phyloP scores from a whole-genome alignment of 1,284 basidiomycete genomes.

The Naganishia liquefaciens region DNA sequence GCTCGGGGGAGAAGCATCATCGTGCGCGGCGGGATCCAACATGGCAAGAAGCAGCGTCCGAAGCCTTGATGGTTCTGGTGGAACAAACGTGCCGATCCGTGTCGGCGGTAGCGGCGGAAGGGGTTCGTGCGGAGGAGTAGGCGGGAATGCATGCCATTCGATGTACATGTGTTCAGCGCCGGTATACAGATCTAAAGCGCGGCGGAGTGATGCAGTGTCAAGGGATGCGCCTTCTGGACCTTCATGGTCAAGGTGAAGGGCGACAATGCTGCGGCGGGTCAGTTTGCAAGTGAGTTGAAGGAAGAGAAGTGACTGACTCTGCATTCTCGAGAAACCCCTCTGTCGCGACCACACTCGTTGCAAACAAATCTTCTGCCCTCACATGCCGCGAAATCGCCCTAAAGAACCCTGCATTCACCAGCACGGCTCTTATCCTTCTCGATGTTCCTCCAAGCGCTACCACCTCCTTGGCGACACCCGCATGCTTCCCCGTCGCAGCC shows the following conservation, averaged over 20 bases:
- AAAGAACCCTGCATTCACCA: constrained; percentile 19
- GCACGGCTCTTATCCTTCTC: constrained; percentile 2
- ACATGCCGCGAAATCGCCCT: neutral
- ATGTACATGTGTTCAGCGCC: constrained; percentile 3
- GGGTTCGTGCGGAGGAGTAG: neutral
- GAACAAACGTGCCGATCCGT: neutral
- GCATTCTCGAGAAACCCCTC: constrained; percentile 18
- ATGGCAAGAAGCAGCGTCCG: neutral
- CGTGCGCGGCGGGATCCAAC: neutral
- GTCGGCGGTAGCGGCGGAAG: constrained; percentile 2
- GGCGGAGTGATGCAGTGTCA: neutral
- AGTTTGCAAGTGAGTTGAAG: neutral
- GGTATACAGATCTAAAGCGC: neutral
- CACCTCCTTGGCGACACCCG: constrained; percentile 11
- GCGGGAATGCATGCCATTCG: neutral
- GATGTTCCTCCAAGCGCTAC: constrained; percentile 7
- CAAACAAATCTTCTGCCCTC: neutral
- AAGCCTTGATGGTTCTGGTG: neutral
- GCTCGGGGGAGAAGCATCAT: neutral
- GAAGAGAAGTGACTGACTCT: neutral
- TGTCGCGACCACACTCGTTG: neutral
- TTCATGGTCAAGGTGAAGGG: neutral
- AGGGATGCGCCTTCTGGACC: neutral
- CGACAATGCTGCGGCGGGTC: neutral
- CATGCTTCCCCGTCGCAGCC: neutral